These are phyloP conservation scores for Besnoitia besnoiti DNA, from an alignment of 169 alveolate genomes.

Conservation along the genomic window DNA sequence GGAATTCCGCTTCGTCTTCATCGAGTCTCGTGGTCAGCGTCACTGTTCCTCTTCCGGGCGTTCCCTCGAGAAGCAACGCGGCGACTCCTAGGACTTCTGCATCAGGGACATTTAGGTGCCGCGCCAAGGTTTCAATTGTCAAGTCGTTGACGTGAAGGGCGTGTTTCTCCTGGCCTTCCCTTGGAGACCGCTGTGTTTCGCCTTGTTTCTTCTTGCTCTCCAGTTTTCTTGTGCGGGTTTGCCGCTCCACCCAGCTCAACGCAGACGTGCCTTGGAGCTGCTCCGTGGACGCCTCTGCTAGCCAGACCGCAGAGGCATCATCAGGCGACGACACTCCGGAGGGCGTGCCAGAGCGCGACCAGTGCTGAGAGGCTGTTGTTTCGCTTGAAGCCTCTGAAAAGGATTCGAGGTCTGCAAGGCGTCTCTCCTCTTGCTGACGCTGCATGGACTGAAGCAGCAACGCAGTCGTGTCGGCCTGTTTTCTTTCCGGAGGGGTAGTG, in stretches of 20 bases:
- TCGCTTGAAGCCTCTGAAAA: not conserved
- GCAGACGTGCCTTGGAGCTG: not conserved
- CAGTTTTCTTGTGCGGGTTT: not conserved
- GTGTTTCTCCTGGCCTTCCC: not conserved
- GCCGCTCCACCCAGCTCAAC: not conserved
- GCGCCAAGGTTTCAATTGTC: constrained; percentile 19
- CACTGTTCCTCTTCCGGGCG: not conserved
- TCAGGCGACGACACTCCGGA: not conserved
- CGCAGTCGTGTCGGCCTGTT: not conserved
- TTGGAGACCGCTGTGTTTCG: not conserved
- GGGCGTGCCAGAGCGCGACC: not conserved
- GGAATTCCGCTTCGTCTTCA: constrained; percentile 56
- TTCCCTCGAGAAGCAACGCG: not conserved
- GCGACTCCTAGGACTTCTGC: not conserved
- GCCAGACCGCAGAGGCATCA: not conserved
- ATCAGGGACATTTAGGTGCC: constrained; percentile 8
- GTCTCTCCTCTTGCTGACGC: not conserved
- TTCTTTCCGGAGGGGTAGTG: not conserved
- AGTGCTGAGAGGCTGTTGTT: not conserved
- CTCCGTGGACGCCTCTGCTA: not conserved
- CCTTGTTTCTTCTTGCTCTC: not conserved
- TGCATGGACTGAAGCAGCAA: constrained; percentile 10
- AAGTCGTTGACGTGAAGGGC: constrained; percentile 14
- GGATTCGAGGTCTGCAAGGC: not conserved
- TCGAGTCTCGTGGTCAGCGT: not conserved